Evolutionary conservation across 2,329 filamentous ascomycete genomes (phyloP).

Genomic region (Fusarium kyushuense): DNA sequence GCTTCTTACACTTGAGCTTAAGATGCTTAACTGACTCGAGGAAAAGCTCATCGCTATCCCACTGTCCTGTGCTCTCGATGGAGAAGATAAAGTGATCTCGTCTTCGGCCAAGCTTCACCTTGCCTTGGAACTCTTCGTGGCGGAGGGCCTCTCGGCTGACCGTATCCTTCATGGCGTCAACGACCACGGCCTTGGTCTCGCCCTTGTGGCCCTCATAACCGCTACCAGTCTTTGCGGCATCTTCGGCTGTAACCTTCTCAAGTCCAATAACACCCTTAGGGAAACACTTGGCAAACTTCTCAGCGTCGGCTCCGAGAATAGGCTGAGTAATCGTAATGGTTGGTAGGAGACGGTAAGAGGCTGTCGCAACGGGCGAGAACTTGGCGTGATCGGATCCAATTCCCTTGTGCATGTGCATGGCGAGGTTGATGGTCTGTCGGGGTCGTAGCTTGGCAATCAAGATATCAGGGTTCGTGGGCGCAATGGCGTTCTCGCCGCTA

Average conservation of each 20-base stretch:
- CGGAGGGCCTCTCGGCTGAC: constrained; percentile 93
- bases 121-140: constrained; percentile 92
- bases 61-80: constrained; percentile 95
- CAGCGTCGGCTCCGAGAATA: constrained; percentile 86
- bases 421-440: constrained; percentile 85
- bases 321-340: constrained; percentile 85
- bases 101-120: constrained; percentile 90
- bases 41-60: constrained; percentile 93
- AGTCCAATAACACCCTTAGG: constrained; percentile 87
- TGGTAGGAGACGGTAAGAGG: constrained; percentile 90
- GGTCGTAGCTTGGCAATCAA: constrained; percentile 94
- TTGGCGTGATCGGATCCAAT: constrained; percentile 95
- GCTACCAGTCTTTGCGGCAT: constrained; percentile 69
- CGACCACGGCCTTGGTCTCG: constrained; percentile 87
- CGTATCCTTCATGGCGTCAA: constrained; percentile 91
- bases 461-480: constrained; percentile 89
- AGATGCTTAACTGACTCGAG: constrained; percentile 87
- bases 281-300: constrained; percentile 92
- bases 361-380: constrained; percentile 95
- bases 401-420: constrained; percentile 95
- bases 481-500: constrained; percentile 74
- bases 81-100: constrained; percentile 98
- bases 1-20: constrained; percentile 82
- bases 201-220: constrained; percentile 81
- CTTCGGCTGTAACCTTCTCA: constrained; percentile 75